A percentile compares a stretch with the other conserved stretches of the same genome.
These are phyloP conservation scores for Talaromyces sp. DNA, from an alignment of 2,329 filamentous ascomycete species.

Conservation along the genomic window DNA sequence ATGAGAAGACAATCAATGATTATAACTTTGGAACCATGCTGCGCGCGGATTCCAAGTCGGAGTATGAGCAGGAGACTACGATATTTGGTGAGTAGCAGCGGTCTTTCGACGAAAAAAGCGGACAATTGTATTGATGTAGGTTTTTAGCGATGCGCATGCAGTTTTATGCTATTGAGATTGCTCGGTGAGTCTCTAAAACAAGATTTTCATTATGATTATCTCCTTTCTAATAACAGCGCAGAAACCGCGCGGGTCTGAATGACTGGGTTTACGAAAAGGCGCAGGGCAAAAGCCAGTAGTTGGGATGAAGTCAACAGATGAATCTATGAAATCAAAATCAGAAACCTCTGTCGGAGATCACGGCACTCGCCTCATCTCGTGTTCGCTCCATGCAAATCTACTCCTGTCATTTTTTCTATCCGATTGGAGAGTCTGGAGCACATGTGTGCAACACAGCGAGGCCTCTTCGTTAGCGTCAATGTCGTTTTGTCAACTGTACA, in stretches of 20 bases:
- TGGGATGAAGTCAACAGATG: slow-evolving; percentile 10
- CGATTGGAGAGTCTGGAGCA: background rate
- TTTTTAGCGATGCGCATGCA: slow-evolving; percentile 63
- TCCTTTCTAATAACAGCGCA: slow-evolving; percentile 23
- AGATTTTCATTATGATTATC: background rate
- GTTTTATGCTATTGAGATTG: slow-evolving; percentile 74
- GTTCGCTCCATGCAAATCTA: background rate
- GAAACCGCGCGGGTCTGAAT: slow-evolving; percentile 82
- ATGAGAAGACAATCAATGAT: slow-evolving; percentile 93
- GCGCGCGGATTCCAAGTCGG: slow-evolving; percentile 66
- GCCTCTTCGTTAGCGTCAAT: background rate
- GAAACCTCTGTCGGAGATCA: background rate
- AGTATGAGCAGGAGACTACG: slow-evolving; percentile 83
- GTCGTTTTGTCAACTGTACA: background rate
- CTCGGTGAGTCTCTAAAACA: slow-evolving; percentile 44
- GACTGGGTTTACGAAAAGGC: slow-evolving; percentile 94
- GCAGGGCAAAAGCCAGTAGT: slow-evolving; percentile 50
- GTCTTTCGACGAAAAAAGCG: background rate
- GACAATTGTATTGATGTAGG: background rate
- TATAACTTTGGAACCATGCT: slow-evolving; percentile 98
- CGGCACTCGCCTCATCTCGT: background rate
- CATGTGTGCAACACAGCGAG: background rate
- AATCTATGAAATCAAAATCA: background rate
- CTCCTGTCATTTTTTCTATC: background rate
- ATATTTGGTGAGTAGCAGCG: slow-evolving; percentile 67